phyloP scores from a whole-genome alignment of 768 basidiomycete genomes.

The Lactarius sanguifluus region DNA sequence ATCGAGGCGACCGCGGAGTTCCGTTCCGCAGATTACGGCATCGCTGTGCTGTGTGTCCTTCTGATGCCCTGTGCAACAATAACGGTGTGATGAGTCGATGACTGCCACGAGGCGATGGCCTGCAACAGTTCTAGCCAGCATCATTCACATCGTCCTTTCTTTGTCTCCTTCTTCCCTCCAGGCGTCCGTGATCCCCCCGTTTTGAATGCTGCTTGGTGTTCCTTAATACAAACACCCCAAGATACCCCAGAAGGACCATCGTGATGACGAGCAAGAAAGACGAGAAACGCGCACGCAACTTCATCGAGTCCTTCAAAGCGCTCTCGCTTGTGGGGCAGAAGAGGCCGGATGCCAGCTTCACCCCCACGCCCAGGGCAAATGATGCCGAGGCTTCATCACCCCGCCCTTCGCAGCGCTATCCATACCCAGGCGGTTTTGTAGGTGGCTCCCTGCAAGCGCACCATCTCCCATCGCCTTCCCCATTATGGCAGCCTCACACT shows the following conservation, averaged over 20 bases:
- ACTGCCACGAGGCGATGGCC: slow-evolving; percentile 15
- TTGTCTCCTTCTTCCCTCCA: neutral
- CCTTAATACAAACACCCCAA: slow-evolving; percentile 8
- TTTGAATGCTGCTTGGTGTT: slow-evolving; percentile 6
- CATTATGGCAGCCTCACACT: slow-evolving; percentile 2
- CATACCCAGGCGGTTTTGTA: neutral
- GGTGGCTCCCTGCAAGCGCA: neutral
- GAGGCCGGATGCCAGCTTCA: neutral
- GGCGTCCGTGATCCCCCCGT: neutral
- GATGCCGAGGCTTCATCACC: neutral
- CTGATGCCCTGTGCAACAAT: neutral
- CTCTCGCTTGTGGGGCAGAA: slow-evolving; percentile 35
- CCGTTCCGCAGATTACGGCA: neutral
- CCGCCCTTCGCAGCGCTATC: neutral
- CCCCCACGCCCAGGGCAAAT: neutral
- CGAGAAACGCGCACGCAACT: slow-evolving; percentile 29
- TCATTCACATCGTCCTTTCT: neutral
- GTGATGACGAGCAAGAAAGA: slow-evolving; percentile 17
- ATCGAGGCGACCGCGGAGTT: neutral
- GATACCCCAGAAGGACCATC: slow-evolving; percentile 3
- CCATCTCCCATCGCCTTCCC: slow-evolving; percentile 12
- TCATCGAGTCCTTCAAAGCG: slow-evolving; percentile 38
- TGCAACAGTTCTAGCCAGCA: neutral
- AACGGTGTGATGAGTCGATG: neutral
- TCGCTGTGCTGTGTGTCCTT: neutral